Conservation (phyloP, 1,139 yeast genomes). For the Kazachstania sp. region DNA sequence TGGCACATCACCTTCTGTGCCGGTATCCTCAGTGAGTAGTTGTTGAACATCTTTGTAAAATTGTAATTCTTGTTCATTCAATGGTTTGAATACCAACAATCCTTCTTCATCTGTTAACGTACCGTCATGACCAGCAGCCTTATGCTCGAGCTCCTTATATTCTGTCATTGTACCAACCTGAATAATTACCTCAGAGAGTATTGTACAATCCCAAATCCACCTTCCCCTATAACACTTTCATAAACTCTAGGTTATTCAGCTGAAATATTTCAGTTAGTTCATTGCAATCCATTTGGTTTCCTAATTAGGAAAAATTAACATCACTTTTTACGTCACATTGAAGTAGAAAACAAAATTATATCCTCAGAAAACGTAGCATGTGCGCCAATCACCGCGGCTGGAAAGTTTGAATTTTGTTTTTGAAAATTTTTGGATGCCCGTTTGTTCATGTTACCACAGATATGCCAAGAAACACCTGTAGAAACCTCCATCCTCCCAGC, state of each 20-base stretch:
- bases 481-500: no score
- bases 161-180: background rate
- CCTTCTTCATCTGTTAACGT: conserved; percentile 55
- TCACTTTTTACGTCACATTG: background rate
- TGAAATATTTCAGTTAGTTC: background rate
- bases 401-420: no score
- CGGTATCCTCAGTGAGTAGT: conserved; percentile 10
- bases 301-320: background rate
- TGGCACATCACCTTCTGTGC: conserved; percentile 31
- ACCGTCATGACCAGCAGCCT: conserved; percentile 93
- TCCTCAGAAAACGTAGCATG: conserved; percentile 4
- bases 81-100: conserved; percentile 61
- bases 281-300: background rate
- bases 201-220: background rate
- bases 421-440: no score
- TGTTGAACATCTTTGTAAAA: conserved; percentile 44
- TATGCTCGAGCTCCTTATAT: conserved; percentile 28
- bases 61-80: conserved; percentile 54
- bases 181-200: background rate
- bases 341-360: background rate
- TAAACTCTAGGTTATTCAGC: background rate
- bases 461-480: no score
- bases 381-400: no score
- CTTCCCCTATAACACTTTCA: no score
- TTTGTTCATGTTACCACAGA: no score